These are phyloP conservation scores for Leptosphaerulina australis DNA, from an alignment of 2,329 filamentous ascomycete genomes.

Conservation along the genomic window DNA sequence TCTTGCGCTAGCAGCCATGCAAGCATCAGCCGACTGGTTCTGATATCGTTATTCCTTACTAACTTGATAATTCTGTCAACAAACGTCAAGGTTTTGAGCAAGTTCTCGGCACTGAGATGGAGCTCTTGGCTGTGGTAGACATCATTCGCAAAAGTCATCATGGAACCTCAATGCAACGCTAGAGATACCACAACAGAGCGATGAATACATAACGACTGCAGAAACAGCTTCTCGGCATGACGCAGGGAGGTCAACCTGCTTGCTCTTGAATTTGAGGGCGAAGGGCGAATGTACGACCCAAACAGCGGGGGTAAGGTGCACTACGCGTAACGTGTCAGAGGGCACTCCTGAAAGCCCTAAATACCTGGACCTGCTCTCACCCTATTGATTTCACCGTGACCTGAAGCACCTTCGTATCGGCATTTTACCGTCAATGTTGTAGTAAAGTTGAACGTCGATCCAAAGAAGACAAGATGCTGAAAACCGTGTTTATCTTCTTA, in stretches of 20 bases:
- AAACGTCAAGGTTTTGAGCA: conserved; percentile 46
- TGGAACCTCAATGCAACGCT: conserved; percentile 41
- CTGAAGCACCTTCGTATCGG: conserved; percentile 58
- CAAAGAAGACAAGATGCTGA: conserved; percentile 48
- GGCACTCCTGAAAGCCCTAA: conserved; percentile 57
- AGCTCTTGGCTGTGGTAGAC: conserved; percentile 42
- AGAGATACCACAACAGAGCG: conserved; percentile 46
- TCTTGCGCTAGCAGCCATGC: conserved; percentile 51
- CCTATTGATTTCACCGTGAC: conserved; percentile 62
- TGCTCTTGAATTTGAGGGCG: conserved; percentile 54
- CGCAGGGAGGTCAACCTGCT: conserved; percentile 43
- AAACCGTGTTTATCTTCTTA: conserved; percentile 50
- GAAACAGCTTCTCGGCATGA: conserved; percentile 55
- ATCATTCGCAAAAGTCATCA: conserved; percentile 54
- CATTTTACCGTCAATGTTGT: conserved; percentile 52
- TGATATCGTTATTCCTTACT: conserved; percentile 58
- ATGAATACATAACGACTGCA: conserved; percentile 49
- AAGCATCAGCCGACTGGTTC: conserved; percentile 63
- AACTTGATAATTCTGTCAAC: conserved; percentile 40
- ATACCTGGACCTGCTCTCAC: conserved; percentile 59
- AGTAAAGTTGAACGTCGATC: conserved; percentile 56
- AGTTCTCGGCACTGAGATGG: conserved; percentile 52
- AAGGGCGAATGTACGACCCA: conserved; percentile 61
- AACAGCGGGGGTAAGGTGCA: conserved; percentile 56
- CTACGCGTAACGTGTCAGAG: conserved; percentile 53